Evolutionary conservation across 2,329 filamentous ascomycete genomes (phyloP).

Genomic region (Fusarium euwallaceae): DNA sequence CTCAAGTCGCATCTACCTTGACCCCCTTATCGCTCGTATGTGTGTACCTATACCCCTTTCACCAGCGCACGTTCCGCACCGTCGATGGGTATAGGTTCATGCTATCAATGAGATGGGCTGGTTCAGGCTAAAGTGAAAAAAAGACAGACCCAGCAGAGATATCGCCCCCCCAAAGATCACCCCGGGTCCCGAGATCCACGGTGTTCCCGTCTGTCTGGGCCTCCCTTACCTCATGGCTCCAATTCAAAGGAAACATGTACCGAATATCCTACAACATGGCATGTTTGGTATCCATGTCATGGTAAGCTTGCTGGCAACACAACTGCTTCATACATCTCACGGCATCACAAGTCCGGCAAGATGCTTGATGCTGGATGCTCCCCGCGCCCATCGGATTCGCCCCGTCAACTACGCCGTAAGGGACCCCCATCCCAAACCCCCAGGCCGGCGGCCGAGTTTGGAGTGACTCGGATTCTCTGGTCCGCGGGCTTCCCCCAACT

Average conservation of each 20-base stretch:
- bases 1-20: conserved; percentile 27
- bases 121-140: conserved; percentile 26
- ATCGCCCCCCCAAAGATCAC: conserved; percentile 25
- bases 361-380: conserved; percentile 25
- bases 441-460: conserved; percentile 22
- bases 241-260: conserved; percentile 19
- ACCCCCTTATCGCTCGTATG: conserved; percentile 21
- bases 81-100: conserved; percentile 35
- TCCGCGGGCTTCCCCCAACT: conserved; percentile 24
- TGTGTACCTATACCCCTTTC: conserved; percentile 11
- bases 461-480: conserved; percentile 33
- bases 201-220: conserved; percentile 30
- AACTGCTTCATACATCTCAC: conserved; percentile 9
- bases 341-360: conserved; percentile 34
- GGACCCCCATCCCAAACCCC: conserved; percentile 8
- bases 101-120: conserved; percentile 33
- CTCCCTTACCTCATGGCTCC: conserved; percentile 17
- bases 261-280: conserved; percentile 30
- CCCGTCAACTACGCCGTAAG: conserved; percentile 10
- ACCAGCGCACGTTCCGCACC: conserved; percentile 32
- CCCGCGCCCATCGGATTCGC: conserved; percentile 39
- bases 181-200: conserved; percentile 39
- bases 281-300: conserved; percentile 38
- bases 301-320: conserved; percentile 20
- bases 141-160: conserved; percentile 22